phyloP scores from a whole-genome alignment of 108 stramenopile genomes.

The Hondaea fermentalgiana region DNA sequence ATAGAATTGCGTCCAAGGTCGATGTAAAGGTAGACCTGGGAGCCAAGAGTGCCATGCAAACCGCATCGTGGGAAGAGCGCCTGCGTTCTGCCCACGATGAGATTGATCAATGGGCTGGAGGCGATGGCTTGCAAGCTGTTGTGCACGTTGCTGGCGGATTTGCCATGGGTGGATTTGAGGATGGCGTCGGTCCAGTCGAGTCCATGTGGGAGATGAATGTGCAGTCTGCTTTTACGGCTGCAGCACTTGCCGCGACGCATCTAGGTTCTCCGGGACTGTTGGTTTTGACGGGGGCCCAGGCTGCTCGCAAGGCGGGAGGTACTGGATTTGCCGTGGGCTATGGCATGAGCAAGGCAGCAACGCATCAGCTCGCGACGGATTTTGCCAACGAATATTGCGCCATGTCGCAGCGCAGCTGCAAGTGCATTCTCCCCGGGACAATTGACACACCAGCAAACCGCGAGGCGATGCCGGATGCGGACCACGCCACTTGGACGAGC shows the following conservation, averaged over 20 bases:
- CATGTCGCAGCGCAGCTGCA: not conserved
- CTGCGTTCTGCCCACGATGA: not conserved
- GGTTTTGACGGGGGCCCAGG: slow-evolving; percentile 23
- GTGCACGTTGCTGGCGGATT: slow-evolving; percentile 11
- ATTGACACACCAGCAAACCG: slow-evolving; percentile 26
- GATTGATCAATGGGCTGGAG: not conserved
- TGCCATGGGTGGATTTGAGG: not conserved
- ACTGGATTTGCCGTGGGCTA: slow-evolving; percentile 23
- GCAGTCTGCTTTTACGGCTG: not conserved
- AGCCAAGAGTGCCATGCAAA: not conserved
- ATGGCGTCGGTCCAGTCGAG: not conserved
- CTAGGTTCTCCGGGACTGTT: not conserved
- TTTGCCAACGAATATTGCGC: not conserved
- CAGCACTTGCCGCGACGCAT: not conserved
- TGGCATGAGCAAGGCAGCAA: slow-evolving; percentile 28
- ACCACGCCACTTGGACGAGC: slow-evolving; percentile 16
- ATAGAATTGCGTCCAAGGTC: not conserved
- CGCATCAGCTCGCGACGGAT: not conserved
- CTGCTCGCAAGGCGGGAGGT: not conserved
- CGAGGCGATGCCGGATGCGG: slow-evolving; percentile 17
- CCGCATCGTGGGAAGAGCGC: not conserved
- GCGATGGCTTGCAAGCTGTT: not conserved
- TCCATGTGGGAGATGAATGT: slow-evolving; percentile 10
- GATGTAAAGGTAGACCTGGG: too few relatives aligned
- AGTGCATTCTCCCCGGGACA: not conserved